phyloP scores from a whole-genome alignment of 352 stramenopile species.

The Phytopythium vexans region DNA sequence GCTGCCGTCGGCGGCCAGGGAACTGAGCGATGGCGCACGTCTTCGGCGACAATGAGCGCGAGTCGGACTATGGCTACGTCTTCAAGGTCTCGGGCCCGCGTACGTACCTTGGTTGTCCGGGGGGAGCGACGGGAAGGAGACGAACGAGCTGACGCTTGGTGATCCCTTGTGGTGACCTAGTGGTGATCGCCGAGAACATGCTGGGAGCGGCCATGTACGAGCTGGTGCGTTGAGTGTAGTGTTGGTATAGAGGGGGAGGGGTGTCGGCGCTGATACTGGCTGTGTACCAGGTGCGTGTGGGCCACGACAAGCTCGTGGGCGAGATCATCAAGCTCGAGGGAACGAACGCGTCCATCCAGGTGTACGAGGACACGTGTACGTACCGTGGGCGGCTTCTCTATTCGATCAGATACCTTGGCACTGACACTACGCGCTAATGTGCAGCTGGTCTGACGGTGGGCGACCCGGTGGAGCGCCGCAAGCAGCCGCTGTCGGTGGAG shows the following conservation, averaged over 20 bases:
- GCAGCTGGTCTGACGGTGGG: constrained; percentile 95
- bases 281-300: constrained; percentile 94
- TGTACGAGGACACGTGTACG: constrained; percentile 97
- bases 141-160: neutral
- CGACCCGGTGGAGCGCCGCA: constrained; percentile 97
- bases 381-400: neutral
- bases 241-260: neutral
- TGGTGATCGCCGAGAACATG: constrained; percentile 99
- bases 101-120: constrained; percentile 38
- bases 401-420: neutral
- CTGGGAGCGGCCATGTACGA: constrained; percentile 98
- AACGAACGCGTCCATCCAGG: constrained; percentile 99
- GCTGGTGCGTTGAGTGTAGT: constrained; percentile 42
- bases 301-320: constrained; percentile 98
- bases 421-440: neutral
- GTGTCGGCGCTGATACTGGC: neutral
- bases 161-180: constrained; percentile 25
- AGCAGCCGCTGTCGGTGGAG: constrained; percentile 97
- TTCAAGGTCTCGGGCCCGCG: constrained; percentile 98
- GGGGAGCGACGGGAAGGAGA: neutral
- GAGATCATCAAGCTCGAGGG: constrained; percentile 99
- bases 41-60: constrained; percentile 84
- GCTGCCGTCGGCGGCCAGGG: neutral
- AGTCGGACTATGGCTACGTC: constrained; percentile 98
- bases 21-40: constrained; percentile 63